phyloP scores from a whole-genome alignment of 371 early-diverging fungal genomes.

The Apophysomyces variabilis region DNA sequence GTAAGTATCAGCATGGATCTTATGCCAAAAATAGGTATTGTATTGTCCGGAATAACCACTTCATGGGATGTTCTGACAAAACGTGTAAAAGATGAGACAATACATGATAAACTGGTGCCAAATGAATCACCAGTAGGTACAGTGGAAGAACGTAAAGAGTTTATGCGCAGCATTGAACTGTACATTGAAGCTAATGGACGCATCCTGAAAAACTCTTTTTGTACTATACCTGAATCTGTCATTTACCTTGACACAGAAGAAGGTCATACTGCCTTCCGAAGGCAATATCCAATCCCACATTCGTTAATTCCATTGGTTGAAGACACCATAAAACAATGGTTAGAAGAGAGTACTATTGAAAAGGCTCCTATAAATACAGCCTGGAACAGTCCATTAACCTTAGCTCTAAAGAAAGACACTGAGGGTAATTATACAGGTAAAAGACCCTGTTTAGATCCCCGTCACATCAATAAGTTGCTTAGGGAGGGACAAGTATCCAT shows the following conservation, averaged over 20 bases:
- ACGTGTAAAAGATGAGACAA: not conserved
- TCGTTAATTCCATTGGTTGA: conserved; percentile 2
- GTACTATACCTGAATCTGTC: conserved; percentile 24
- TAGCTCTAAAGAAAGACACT: conserved; percentile 32
- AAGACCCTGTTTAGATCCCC: conserved; percentile 13
- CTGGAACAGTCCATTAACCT: conserved; percentile 30
- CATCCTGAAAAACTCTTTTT: conserved; percentile 19
- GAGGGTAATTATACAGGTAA: conserved; percentile 12
- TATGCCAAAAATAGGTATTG: conserved; percentile 15
- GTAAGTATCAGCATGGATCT: conserved; percentile 5
- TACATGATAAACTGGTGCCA: conserved; percentile 12
- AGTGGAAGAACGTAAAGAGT: conserved; percentile 14
- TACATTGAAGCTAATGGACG: conserved; percentile 15
- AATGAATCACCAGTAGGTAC: conserved; percentile 26
- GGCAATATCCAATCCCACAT: conserved; percentile 21
- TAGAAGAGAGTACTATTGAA: conserved; percentile 11
- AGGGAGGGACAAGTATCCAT: conserved; percentile 10
- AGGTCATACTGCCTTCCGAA: not conserved
- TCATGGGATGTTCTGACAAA: not conserved
- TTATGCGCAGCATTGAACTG: conserved; percentile 12
- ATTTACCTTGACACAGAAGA: conserved; percentile 13
- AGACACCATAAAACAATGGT: conserved; percentile 14
- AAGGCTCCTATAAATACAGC: conserved; percentile 5
- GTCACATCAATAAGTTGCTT: not conserved
- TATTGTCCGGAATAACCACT: conserved; percentile 10